These are phyloP conservation scores for Paspalum notatum DNA, from an alignment of 176 grass and related monocot genomes.

Conservation along the genomic window DNA sequence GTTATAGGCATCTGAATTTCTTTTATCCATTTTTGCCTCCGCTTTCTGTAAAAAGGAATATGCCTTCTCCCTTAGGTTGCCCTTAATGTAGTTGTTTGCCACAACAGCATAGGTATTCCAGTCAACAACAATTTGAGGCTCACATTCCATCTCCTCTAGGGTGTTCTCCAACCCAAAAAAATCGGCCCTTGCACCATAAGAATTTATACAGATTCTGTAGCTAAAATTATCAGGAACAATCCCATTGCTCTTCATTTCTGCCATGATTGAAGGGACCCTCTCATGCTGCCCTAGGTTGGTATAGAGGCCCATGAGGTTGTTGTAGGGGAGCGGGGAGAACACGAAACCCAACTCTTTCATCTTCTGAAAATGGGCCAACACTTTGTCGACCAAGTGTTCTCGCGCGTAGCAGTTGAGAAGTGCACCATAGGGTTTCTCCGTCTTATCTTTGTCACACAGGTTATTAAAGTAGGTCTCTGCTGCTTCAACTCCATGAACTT, in stretches of 20 bases:
- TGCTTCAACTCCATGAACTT: slow-evolving; percentile 52
- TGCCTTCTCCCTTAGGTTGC: slow-evolving; percentile 53
- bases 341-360: slow-evolving; percentile 74
- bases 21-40: slow-evolving; percentile 64
- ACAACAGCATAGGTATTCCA: slow-evolving; percentile 85
- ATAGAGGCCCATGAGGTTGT: slow-evolving; percentile 83
- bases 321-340: slow-evolving; percentile 64
- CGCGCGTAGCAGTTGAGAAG: slow-evolving; percentile 84
- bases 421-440: slow-evolving; percentile 72
- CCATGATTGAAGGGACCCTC: slow-evolving; percentile 70
- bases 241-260: slow-evolving; percentile 72
- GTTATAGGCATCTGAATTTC: slow-evolving; percentile 51
- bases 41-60: slow-evolving; percentile 71
- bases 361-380: slow-evolving; percentile 73
- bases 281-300: slow-evolving; percentile 75
- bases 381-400: slow-evolving; percentile 56
- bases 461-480: slow-evolving; percentile 79
- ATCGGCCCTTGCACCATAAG: slow-evolving; percentile 74
- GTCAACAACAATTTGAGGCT: slow-evolving; percentile 84
- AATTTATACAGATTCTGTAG: slow-evolving; percentile 85
- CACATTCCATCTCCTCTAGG: slow-evolving; percentile 83
- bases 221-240: slow-evolving; percentile 84
- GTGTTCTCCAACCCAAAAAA: slow-evolving; percentile 72
- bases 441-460: slow-evolving; percentile 64
- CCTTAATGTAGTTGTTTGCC: slow-evolving; percentile 80